phyloP scores from a whole-genome alignment of 129 eudicot species.

The Cynara cardunculus region DNA sequence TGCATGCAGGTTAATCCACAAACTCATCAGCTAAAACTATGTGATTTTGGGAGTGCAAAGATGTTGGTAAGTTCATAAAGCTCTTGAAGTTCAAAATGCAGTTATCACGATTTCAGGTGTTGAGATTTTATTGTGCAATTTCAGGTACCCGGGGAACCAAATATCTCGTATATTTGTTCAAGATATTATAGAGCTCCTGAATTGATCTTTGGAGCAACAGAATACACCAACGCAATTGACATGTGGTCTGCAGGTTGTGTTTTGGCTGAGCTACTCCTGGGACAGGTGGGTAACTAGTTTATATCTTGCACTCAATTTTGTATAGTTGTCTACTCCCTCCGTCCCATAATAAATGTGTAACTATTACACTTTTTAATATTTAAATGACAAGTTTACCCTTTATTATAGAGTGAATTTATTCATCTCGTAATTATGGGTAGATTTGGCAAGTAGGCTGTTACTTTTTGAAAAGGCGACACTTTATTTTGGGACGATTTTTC shows the following conservation, averaged over 20 bases:
- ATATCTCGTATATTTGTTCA: slow-evolving; percentile 91
- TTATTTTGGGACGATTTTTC: no score
- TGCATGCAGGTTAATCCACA: slow-evolving; percentile 80
- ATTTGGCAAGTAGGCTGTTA: background rate
- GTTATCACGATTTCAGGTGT: background rate
- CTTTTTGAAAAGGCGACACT: no score
- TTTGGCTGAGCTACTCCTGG: slow-evolving; percentile 87
- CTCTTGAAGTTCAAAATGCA: background rate
- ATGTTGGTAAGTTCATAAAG: slow-evolving; percentile 61
- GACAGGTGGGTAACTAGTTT: slow-evolving; percentile 52
- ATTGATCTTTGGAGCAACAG: slow-evolving; percentile 94
- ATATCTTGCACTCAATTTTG: background rate
- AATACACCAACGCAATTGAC: slow-evolving; percentile 94
- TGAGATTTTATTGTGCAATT: slow-evolving; percentile 11
- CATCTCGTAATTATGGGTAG: background rate
- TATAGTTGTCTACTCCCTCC: background rate
- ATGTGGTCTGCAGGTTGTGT: slow-evolving; percentile 99
- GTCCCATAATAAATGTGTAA: no score
- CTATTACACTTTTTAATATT: no score
- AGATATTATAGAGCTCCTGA: slow-evolving; percentile 97
- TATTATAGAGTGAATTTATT: background rate
- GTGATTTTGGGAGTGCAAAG: slow-evolving; percentile 98
- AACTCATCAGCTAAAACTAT: slow-evolving; percentile 89
- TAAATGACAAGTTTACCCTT: background rate
- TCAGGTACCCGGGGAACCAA: slow-evolving; percentile 96